A percentile compares a stretch with the other conserved stretches of the same genome.
phyloP scores from a whole-genome alignment of 495 filamentous ascomycete genomes.

The Penicillium chermesinum region DNA sequence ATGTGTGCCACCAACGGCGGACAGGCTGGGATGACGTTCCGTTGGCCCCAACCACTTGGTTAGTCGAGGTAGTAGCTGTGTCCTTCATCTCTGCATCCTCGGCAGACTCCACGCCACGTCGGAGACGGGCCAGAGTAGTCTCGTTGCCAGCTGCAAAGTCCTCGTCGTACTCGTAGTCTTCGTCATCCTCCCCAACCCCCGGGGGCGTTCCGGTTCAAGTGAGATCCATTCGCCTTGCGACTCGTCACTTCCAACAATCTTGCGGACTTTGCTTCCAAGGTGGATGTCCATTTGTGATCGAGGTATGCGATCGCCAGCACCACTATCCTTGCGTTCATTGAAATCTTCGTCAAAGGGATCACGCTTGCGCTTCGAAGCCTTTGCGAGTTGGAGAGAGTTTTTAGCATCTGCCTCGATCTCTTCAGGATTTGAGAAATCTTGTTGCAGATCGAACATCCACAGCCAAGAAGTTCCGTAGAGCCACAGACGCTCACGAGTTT shows the following conservation, averaged over 20 bases:
- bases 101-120: slow-evolving; percentile 22
- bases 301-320: slow-evolving; percentile 58
- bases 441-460: slow-evolving; percentile 85
- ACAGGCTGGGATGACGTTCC: slow-evolving; percentile 19
- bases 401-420: slow-evolving; percentile 24
- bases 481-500: slow-evolving; percentile 63
- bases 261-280: slow-evolving; percentile 55
- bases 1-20: slow-evolving; percentile 67
- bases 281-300: slow-evolving; percentile 51
- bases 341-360: slow-evolving; percentile 32
- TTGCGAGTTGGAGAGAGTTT: slow-evolving; percentile 16
- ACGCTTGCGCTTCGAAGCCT: slow-evolving; percentile 44
- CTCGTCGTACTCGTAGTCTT: slow-evolving; percentile 37
- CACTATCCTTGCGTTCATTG: slow-evolving; percentile 39
- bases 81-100: slow-evolving; percentile 10
- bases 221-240: slow-evolving; percentile 39
- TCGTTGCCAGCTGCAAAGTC: slow-evolving; percentile 30
- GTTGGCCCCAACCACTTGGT: slow-evolving; percentile 22
- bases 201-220: slow-evolving; percentile 39
- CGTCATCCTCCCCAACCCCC: slow-evolving; percentile 44
- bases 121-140: slow-evolving; percentile 27
- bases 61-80: slow-evolving; percentile 19
- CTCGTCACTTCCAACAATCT: slow-evolving; percentile 37
- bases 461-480: slow-evolving; percentile 79
- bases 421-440: slow-evolving; percentile 54